These are phyloP conservation scores for Zychaea mexicana DNA, from an alignment of 371 early-diverging fungal species.

Conservation along the genomic window DNA sequence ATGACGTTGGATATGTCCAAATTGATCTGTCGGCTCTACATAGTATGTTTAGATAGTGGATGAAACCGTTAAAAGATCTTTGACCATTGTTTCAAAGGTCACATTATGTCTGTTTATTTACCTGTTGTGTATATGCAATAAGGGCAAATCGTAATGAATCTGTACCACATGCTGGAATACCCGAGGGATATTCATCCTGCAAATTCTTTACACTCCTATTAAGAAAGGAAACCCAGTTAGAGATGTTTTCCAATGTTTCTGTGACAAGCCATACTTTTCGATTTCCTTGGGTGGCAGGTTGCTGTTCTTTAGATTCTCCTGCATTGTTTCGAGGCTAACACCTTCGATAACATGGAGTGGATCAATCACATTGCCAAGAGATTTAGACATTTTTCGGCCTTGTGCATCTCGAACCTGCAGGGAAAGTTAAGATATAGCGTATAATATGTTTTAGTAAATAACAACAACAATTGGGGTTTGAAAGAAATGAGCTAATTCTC, in stretches of 20 bases:
- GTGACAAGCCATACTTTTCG: conserved; percentile 40
- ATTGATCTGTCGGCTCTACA: conserved; percentile 90
- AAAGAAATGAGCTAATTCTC: not conserved
- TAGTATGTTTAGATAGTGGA: not conserved
- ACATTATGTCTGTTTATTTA: conserved; percentile 8
- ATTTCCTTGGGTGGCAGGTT: conserved; percentile 89
- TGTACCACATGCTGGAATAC: conserved; percentile 96
- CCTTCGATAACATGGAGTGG: conserved; percentile 96
- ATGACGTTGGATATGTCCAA: conserved; percentile 93
- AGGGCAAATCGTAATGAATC: conserved; percentile 96
- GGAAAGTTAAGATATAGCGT: not conserved
- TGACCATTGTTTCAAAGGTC: not conserved
- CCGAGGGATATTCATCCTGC: conserved; percentile 89
- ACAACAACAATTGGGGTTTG: no score
- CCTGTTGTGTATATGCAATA: conserved; percentile 84
- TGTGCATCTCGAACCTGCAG: conserved; percentile 88
- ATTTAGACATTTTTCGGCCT: conserved; percentile 99
- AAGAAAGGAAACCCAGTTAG: not conserved
- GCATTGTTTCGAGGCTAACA: conserved; percentile 67
- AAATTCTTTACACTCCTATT: conserved; percentile 64
- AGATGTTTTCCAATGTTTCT: not conserved
- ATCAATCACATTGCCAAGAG: conserved; percentile 97
- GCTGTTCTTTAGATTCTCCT: conserved; percentile 68
- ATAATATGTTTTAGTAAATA: no score
- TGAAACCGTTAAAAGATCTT: no score